Evolutionary conservation across 257 asterid species (phyloP).

Genomic region (Jasminum sambac): DNA sequence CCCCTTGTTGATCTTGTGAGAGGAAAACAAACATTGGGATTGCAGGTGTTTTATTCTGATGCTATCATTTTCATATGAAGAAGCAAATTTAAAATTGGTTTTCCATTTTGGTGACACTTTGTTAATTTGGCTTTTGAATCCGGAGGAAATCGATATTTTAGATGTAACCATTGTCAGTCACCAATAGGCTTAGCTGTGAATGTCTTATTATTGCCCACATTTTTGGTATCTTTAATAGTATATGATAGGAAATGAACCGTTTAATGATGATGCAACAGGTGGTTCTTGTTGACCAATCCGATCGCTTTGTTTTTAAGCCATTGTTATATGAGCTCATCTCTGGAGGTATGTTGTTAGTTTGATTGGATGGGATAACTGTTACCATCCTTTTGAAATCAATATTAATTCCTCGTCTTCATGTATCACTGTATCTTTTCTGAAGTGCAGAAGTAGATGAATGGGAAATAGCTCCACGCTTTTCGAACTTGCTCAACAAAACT

Average conservation of each 20-base stretch:
- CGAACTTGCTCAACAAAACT: constrained; percentile 78
- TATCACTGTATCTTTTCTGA: constrained; percentile 13
- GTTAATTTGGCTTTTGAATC: constrained; percentile 9
- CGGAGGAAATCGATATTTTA: constrained; percentile 7
- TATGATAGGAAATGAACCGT: constrained; percentile 15
- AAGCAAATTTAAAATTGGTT: background rate
- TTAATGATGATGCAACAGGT: constrained; percentile 49
- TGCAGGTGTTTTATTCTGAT: background rate
- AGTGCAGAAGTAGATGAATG: constrained; percentile 91
- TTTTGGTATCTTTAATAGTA: constrained; percentile 4
- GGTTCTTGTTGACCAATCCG: constrained; percentile 91
- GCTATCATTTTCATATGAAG: background rate
- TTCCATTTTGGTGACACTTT: background rate
- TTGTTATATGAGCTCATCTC: constrained; percentile 90
- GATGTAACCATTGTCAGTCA: background rate
- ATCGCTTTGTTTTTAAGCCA: constrained; percentile 94
- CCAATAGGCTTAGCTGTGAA: constrained; percentile 3
- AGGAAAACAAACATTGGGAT: background rate
- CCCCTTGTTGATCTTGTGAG: background rate
- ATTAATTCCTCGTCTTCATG: constrained; percentile 7
- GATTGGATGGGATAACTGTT: constrained; percentile 15
- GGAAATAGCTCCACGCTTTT: constrained; percentile 97
- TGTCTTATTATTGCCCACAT: background rate
- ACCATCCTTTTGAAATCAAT: constrained; percentile 18
- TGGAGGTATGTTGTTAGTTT: constrained; percentile 62